Evolutionary conservation across 345 rosid genomes (phyloP).

Genomic region (Microcos paniculata): DNA sequence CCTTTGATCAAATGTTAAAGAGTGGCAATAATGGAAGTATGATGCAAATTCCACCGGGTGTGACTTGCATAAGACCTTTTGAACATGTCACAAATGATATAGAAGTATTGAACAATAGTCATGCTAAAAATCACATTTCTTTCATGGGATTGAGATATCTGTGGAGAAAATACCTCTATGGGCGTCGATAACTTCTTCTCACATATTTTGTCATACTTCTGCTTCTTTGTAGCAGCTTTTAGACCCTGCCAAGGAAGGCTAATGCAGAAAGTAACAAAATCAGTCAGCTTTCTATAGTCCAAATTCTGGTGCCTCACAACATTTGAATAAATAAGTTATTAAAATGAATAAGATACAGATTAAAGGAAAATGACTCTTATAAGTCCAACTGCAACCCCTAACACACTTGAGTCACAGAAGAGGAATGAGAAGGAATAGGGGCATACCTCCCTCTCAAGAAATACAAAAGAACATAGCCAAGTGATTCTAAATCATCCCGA

Average conservation of each 20-base stretch:
- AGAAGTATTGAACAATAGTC: not conserved
- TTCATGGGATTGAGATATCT: not conserved
- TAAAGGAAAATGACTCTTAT: not conserved
- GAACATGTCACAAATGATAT: not conserved
- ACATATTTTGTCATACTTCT: slow-evolving; percentile 85
- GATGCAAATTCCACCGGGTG: slow-evolving; percentile 72
- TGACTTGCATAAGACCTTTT: slow-evolving; percentile 77
- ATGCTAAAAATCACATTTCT: not conserved
- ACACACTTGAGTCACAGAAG: not conserved
- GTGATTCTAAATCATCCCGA: slow-evolving; percentile 78
- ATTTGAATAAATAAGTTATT: not conserved
- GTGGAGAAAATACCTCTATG: slow-evolving; percentile 61
- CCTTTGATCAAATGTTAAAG: slow-evolving; percentile 74
- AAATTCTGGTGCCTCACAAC: not conserved
- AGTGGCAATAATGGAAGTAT: slow-evolving; percentile 85
- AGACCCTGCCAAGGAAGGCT: slow-evolving; percentile 98
- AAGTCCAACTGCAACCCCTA: not conserved
- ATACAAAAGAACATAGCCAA: slow-evolving; percentile 78
- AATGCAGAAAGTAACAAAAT: slow-evolving; percentile 14
- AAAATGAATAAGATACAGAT: not conserved
- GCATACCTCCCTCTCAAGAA: slow-evolving; percentile 87
- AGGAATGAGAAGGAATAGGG: not conserved
- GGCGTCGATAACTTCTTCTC: slow-evolving; percentile 92
- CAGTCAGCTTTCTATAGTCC: not conserved
- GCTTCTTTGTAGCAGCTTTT: slow-evolving; percentile 88